Evolutionary conservation across 139 green algal species (phyloP).

Genomic region (Diplosphaera chodatii): DNA sequence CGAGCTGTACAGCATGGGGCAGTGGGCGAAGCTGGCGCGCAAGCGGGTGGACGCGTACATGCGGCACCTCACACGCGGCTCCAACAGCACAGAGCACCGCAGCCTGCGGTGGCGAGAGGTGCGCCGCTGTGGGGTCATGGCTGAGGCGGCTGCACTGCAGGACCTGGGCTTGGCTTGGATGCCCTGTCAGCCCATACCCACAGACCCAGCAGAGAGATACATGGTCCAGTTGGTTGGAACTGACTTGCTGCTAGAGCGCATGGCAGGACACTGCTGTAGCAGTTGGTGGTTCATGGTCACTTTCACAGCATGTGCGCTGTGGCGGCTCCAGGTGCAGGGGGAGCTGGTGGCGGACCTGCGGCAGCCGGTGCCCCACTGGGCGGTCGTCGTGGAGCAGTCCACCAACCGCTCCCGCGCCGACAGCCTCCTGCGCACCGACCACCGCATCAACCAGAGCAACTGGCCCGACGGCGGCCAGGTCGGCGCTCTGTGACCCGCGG

Average conservation of each 20-base stretch:
- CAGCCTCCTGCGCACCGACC: background rate
- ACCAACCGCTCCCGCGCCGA: background rate
- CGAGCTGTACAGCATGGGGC: background rate
- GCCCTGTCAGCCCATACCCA: too few relatives aligned
- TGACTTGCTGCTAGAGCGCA: too few relatives aligned
- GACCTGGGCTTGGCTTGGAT: too few relatives aligned
- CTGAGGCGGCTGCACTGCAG: too few relatives aligned
- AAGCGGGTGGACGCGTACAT: background rate
- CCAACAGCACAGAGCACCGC: background rate
- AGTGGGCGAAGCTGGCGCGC: background rate
- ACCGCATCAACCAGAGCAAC: background rate
- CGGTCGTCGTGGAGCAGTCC: background rate
- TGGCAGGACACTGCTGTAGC: too few relatives aligned
- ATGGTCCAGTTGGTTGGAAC: too few relatives aligned
- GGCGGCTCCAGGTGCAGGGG: background rate
- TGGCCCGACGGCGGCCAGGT: background rate
- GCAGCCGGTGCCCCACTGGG: background rate
- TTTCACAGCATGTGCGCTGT: too few relatives aligned
- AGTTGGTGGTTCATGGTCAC: too few relatives aligned
- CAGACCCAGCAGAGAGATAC: too few relatives aligned
- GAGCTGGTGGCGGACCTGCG: background rate
- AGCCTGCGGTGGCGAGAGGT: background rate
- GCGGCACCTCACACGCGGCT: background rate
- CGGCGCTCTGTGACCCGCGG: too few relatives aligned
- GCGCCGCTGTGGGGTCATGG: too few relatives aligned